A percentile compares a stretch with the other conserved stretches of the same genome.
Evolutionary conservation across 148 eudicot genomes (phyloP).

Genomic region (Polygonum aviculare): DNA sequence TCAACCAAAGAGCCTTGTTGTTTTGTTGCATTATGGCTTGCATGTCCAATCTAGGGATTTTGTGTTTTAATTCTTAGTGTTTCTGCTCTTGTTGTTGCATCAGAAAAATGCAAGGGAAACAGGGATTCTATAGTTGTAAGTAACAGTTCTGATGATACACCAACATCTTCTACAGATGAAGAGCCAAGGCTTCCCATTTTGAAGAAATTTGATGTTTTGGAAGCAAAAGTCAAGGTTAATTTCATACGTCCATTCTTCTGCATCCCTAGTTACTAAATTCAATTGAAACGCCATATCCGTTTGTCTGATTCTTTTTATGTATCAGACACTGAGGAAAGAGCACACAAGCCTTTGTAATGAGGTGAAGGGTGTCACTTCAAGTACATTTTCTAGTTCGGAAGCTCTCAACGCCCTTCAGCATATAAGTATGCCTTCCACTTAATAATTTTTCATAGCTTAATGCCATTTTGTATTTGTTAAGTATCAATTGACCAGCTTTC

Average conservation of each 20-base stretch:
- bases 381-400: conserved; percentile 58
- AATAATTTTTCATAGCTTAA: neutral
- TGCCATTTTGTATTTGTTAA: neutral
- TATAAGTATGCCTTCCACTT: conserved; percentile 43
- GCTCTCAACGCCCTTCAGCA: conserved; percentile 54
- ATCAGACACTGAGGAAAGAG: conserved; percentile 70
- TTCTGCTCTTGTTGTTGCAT: neutral
- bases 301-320: conserved; percentile 11
- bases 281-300: neutral
- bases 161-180: conserved; percentile 24
- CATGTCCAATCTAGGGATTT: neutral
- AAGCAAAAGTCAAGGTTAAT: conserved; percentile 48
- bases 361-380: conserved; percentile 51
- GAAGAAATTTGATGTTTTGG: conserved; percentile 49
- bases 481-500: neutral
- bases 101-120: neutral
- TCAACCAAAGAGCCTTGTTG: neutral
- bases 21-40: neutral
- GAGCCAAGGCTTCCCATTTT: conserved; percentile 63
- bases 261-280: neutral
- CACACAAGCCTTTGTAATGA: conserved; percentile 45
- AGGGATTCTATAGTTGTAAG: neutral
- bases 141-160: conserved; percentile 26
- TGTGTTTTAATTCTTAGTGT: neutral
- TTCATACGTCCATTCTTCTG: neutral